These are phyloP conservation scores for Metschnikowia matae DNA, from an alignment of 805 yeast species.

Conservation along the genomic window DNA sequence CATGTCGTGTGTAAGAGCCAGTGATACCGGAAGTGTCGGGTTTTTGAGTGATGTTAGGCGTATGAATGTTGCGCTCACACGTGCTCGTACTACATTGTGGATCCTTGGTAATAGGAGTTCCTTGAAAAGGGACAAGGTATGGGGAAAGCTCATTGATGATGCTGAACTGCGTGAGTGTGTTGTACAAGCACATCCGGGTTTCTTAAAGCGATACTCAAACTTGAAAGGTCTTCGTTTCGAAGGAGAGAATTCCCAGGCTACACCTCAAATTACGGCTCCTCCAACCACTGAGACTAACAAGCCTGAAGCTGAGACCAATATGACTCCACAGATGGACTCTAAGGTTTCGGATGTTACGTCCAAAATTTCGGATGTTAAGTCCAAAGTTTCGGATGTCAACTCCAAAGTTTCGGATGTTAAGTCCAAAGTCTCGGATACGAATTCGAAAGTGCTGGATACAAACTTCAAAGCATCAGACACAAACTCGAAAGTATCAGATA, in stretches of 20 bases:
- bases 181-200: conserved; percentile 34
- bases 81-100: conserved; percentile 92
- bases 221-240: not conserved
- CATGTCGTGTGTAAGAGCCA: conserved; percentile 93
- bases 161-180: conserved; percentile 49
- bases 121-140: conserved; percentile 58
- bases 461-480: no score
- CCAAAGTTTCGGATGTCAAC: no score
- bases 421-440: no score
- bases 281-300: no score
- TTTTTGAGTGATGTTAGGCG: conserved; percentile 88
- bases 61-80: conserved; percentile 95
- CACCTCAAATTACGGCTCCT: not conserved
- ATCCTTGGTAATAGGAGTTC: conserved; percentile 77
- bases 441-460: no score
- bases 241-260: not conserved
- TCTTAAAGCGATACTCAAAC: conserved; percentile 19
- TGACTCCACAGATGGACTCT: no score
- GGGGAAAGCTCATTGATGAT: conserved; percentile 67
- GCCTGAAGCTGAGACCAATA: not conserved
- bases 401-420: no score
- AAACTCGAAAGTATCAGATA: no score
- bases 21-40: conserved; percentile 66
- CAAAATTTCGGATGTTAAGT: no score
- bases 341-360: no score